Percentiles rank a stretch among this genome's conserved stretches.
These are phyloP conservation scores for Wallacemonas sp. DNA, from an alignment of 208 protist species.

Conservation along the genomic window DNA sequence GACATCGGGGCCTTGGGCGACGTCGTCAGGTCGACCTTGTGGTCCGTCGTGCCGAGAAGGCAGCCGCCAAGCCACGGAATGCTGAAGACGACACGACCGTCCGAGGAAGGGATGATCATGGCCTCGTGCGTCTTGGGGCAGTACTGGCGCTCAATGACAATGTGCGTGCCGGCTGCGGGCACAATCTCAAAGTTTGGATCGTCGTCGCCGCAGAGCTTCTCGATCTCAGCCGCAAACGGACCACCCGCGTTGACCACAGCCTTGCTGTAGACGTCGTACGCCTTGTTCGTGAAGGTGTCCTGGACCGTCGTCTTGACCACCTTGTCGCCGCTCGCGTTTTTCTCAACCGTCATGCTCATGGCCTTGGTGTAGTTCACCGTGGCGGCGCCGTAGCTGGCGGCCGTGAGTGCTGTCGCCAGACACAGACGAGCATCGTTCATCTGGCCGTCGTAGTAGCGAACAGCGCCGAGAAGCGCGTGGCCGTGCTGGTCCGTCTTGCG, in stretches of 20 bases:
- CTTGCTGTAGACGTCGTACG: conserved; percentile 80
- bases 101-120: conserved; percentile 89
- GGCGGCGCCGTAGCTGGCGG: conserved; percentile 87
- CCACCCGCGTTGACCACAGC: conserved; percentile 92
- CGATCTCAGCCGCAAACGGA: conserved; percentile 80
- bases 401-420: conserved; percentile 92
- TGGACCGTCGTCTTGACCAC: conserved; percentile 75
- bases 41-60: conserved; percentile 95
- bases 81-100: conserved; percentile 94
- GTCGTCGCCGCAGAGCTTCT: conserved; percentile 70
- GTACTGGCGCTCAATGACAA: conserved; percentile 81
- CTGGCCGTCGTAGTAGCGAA: conserved; percentile 96
- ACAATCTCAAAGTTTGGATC: conserved; percentile 53
- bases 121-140: conserved; percentile 72
- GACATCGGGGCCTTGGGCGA: conserved; percentile 49
- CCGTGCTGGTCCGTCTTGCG: conserved; percentile 48
- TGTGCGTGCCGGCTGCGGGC: conserved; percentile 84
- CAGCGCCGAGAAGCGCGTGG: conserved; percentile 78
- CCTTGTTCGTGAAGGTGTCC: conserved; percentile 76
- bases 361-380: conserved; percentile 94
- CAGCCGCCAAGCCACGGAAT: conserved; percentile 93
- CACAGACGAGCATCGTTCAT: conserved; percentile 97
- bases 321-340: conserved; percentile 43
- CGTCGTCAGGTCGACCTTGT: conserved; percentile 56
- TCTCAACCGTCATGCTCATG: conserved; percentile 51